Conservation (phyloP, 495 filamentous ascomycete genomes). For the Hypoxylon intermedium region DNA sequence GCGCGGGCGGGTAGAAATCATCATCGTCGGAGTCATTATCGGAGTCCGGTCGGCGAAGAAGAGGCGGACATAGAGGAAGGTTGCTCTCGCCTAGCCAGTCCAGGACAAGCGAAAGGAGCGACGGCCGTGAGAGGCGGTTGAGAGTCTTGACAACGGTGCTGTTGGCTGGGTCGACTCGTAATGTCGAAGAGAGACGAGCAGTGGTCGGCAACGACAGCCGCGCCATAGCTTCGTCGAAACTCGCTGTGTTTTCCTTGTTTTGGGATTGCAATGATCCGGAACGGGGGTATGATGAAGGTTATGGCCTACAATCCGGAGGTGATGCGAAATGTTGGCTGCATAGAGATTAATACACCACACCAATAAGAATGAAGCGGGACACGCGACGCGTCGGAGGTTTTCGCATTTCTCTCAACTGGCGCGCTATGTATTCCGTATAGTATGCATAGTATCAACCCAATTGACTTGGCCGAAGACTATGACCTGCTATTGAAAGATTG, state of each 20-base stretch:
- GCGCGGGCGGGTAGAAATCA: slow-evolving; percentile 67
- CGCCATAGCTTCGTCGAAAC: slow-evolving; percentile 40
- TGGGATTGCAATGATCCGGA: neutral
- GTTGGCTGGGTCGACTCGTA: slow-evolving; percentile 69
- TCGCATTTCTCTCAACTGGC: neutral
- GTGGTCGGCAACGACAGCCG: slow-evolving; percentile 55
- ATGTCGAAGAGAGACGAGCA: slow-evolving; percentile 53
- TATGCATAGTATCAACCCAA: too few relatives aligned
- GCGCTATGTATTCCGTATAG: too few relatives aligned
- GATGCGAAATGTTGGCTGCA: slow-evolving; percentile 3
- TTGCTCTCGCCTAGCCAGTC: slow-evolving; percentile 75
- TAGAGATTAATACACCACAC: too few relatives aligned
- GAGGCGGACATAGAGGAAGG: slow-evolving; percentile 61
- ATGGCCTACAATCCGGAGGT: neutral
- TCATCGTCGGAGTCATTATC: slow-evolving; percentile 55
- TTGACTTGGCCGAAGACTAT: too few relatives aligned
- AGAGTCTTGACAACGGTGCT: slow-evolving; percentile 70
- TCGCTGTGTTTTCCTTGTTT: neutral
- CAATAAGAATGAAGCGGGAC: slow-evolving; percentile 17
- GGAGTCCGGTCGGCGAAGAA: slow-evolving; percentile 53
- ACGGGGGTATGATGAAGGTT: neutral
- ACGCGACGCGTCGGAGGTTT: slow-evolving; percentile 33
- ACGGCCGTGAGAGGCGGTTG: slow-evolving; percentile 69
- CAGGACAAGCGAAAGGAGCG: slow-evolving; percentile 71
- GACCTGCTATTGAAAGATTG: too few relatives aligned